Percentiles rank a stretch among this genome's conserved stretches.
phyloP scores from a whole-genome alignment of 768 basidiomycete genomes.

The Lactarius hengduanensis region DNA sequence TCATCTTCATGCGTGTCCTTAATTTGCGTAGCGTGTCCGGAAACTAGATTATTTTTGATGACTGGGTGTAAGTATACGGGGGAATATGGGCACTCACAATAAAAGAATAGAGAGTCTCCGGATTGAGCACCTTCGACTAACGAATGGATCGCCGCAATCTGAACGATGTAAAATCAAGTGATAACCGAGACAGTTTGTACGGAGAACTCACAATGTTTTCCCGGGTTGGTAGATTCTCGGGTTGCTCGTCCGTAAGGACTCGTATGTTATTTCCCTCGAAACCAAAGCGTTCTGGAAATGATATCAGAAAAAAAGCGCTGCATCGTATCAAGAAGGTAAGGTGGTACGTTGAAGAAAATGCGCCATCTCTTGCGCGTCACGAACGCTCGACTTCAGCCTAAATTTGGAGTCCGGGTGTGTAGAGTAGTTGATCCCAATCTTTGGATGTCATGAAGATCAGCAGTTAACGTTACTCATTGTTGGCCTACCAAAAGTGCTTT shows the following conservation, averaged over 20 bases:
- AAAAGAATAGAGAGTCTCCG: not conserved
- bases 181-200: not conserved
- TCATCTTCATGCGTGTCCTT: not conserved
- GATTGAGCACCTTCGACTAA: not conserved
- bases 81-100: not conserved
- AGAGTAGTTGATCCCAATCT: constrained; percentile 12
- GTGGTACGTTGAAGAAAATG: constrained; percentile 3
- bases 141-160: not conserved
- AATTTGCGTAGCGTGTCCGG: not conserved
- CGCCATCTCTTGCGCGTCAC: not conserved
- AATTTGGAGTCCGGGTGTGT: not conserved
- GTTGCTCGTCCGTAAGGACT: not conserved
- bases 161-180: not conserved
- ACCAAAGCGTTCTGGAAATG: not conserved
- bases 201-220: constrained; percentile 6
- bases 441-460: not conserved
- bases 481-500: constrained; percentile 1
- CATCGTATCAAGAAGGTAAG: not conserved
- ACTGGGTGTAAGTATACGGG: not conserved
- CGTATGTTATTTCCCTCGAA: not conserved
- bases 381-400: not conserved
- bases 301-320: not conserved
- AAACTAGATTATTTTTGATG: constrained; percentile 1
- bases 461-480: too few species aligned
- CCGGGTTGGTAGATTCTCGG: not conserved